phyloP scores from a whole-genome alignment of 768 basidiomycete genomes.

The Suillus alpinus region DNA sequence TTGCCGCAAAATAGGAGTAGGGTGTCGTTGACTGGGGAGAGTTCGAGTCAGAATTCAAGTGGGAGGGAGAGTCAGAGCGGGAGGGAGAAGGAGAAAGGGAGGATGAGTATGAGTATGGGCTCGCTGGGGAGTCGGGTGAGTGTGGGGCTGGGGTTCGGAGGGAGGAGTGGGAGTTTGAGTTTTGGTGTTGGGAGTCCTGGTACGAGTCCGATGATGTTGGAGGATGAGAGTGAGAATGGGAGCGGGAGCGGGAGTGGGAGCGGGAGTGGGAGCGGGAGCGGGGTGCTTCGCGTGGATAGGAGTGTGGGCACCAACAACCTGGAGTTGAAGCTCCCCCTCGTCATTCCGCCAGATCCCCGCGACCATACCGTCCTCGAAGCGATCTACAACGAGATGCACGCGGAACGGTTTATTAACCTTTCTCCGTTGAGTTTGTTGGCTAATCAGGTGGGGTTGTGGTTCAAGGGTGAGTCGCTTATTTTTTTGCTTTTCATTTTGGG shows the following conservation, averaged over 20 bases:
- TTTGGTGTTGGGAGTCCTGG: neutral
- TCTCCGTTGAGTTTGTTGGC: slow-evolving; percentile 60
- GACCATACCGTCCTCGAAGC: slow-evolving; percentile 64
- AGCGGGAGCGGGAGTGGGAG: too few relatives aligned
- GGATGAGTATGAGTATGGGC: neutral
- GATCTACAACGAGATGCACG: slow-evolving; percentile 69
- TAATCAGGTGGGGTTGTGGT: slow-evolving; percentile 56
- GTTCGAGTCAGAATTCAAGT: neutral
- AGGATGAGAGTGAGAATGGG: neutral
- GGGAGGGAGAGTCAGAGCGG: neutral
- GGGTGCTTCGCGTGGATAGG: too few relatives aligned
- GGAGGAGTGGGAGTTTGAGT: neutral
- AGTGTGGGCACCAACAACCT: too few relatives aligned
- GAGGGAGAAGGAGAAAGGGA: neutral
- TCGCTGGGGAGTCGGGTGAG: neutral
- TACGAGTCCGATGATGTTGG: neutral
- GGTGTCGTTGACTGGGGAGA: neutral
- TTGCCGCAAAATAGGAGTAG: slow-evolving; percentile 1
- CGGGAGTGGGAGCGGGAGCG: too few relatives aligned
- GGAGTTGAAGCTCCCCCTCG: neutral
- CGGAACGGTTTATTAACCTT: slow-evolving; percentile 64
- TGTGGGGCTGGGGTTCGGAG: neutral
- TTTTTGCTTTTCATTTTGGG: neutral
- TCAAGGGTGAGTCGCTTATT: slow-evolving; percentile 46
- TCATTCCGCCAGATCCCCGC: slow-evolving; percentile 48